A percentile compares a stretch with the other conserved stretches of the same genome.
phyloP scores from a whole-genome alignment of 345 rosid genomes.

The Streptanthus diversifolius region DNA sequence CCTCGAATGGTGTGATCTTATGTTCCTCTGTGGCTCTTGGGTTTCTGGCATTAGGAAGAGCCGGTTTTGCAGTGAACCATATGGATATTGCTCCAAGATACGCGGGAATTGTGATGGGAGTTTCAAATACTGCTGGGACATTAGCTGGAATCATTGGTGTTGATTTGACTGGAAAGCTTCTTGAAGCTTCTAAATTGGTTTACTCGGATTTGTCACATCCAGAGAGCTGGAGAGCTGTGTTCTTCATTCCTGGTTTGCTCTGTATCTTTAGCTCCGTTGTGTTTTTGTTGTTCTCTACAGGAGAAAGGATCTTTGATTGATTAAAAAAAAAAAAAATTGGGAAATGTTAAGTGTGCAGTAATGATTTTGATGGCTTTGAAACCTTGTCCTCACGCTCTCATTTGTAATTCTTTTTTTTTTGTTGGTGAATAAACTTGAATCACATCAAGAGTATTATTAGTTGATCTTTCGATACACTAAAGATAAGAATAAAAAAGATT shows the following conservation, averaged over 20 bases:
- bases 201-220: constrained; percentile 82
- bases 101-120: constrained; percentile 96
- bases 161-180: constrained; percentile 78
- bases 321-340: background rate
- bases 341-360: constrained; percentile 19
- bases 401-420: constrained; percentile 16
- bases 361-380: constrained; percentile 20
- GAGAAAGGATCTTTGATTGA: constrained; percentile 93
- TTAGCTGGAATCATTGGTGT: constrained; percentile 94
- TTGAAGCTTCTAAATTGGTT: constrained; percentile 71
- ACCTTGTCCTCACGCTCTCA: constrained; percentile 15
- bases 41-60: constrained; percentile 84
- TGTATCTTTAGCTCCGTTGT: constrained; percentile 73
- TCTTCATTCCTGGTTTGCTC: constrained; percentile 81
- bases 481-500: constrained; percentile 5
- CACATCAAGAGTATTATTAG: constrained; percentile 30
- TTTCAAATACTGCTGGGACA: constrained; percentile 97
- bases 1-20: constrained; percentile 69
- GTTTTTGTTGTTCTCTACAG: constrained; percentile 76
- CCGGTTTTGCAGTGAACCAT: constrained; percentile 98
- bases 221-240: constrained; percentile 91
- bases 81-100: constrained; percentile 98
- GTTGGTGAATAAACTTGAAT: constrained; percentile 26
- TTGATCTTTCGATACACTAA: constrained; percentile 9
- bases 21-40: constrained; percentile 93